Evolutionary conservation across 164 flowering plant species (phyloP).

Genomic region (Santalum album): DNA sequence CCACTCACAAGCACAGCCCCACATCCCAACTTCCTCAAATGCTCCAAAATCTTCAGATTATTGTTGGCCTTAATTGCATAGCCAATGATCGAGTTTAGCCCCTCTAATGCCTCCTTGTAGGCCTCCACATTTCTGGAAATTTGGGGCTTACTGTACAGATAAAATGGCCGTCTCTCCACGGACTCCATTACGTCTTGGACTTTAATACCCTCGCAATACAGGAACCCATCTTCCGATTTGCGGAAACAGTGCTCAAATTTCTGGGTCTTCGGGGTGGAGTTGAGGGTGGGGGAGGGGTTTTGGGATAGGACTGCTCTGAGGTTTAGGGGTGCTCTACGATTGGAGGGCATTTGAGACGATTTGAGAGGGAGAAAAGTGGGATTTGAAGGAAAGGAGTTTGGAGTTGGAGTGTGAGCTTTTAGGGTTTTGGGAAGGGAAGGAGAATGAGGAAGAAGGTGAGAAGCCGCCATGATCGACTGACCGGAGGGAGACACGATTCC

Average conservation of each 20-base stretch:
- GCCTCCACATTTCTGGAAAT: constrained; percentile 78
- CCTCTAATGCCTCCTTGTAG: constrained; percentile 70
- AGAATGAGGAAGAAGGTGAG: constrained; percentile 30
- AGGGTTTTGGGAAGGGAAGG: constrained; percentile 23
- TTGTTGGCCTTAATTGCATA: constrained; percentile 95
- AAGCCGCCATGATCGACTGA: no score
- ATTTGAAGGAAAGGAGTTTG: constrained; percentile 11
- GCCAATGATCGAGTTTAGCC: constrained; percentile 67
- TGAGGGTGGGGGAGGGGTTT: constrained; percentile 11
- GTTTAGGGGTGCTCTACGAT: constrained; percentile 18
- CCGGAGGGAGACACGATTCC: no score
- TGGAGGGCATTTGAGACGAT: constrained; percentile 6
- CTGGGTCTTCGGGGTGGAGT: constrained; percentile 8
- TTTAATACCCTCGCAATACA: constrained; percentile 66
- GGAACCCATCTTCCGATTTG: constrained; percentile 66
- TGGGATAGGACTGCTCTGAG: constrained; percentile 37
- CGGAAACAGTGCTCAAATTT: constrained; percentile 71
- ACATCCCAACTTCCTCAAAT: constrained; percentile 76
- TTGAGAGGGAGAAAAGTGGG: constrained; percentile 12
- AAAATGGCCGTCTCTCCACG: constrained; percentile 77
- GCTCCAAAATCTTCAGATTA: constrained; percentile 84
- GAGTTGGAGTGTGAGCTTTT: no score
- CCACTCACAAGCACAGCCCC: constrained; percentile 99
- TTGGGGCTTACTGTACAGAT: constrained; percentile 83
- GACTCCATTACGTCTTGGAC: constrained; percentile 62